These are phyloP conservation scores for Cladorrhinum sp. DNA, from an alignment of 2,329 filamentous ascomycete species.

Conservation along the genomic window DNA sequence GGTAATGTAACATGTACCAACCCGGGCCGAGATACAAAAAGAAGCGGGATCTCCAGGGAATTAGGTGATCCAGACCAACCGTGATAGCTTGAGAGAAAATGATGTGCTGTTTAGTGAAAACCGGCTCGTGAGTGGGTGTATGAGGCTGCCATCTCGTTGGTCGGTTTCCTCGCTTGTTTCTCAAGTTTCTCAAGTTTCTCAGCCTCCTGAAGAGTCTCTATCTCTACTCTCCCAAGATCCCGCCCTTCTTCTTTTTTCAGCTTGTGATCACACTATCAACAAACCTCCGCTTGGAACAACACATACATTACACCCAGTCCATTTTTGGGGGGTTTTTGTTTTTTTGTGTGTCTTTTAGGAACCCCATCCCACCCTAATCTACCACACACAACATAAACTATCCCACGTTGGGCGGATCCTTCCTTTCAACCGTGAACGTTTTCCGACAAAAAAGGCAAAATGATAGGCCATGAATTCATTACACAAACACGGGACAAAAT, in stretches of 20 bases:
- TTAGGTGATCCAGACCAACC: too few species aligned
- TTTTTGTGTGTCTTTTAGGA: too few species aligned
- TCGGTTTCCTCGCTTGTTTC: not conserved
- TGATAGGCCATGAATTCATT: too few species aligned
- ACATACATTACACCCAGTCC: not conserved
- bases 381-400: not conserved
- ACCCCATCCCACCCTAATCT: too few species aligned
- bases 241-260: not conserved
- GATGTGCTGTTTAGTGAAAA: not conserved
- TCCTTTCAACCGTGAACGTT: too few species aligned
- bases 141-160: not conserved
- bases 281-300: not conserved
- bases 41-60: not conserved
- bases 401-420: not conserved
- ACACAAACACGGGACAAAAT: not conserved
- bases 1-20: not conserved
- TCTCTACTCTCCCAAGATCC: not conserved
- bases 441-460: too few species aligned
- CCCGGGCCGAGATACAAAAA: not conserved
- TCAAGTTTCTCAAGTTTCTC: not conserved
- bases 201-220: not conserved
- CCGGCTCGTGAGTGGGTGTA: not conserved
- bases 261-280: not conserved
- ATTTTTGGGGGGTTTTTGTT: too few species aligned
- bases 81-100: too few species aligned